Evolutionary conservation across 805 yeast species (phyloP), one percentile per base, ranked within the genome.

Genomic region (Myxozyma melibiosi): DNA sequence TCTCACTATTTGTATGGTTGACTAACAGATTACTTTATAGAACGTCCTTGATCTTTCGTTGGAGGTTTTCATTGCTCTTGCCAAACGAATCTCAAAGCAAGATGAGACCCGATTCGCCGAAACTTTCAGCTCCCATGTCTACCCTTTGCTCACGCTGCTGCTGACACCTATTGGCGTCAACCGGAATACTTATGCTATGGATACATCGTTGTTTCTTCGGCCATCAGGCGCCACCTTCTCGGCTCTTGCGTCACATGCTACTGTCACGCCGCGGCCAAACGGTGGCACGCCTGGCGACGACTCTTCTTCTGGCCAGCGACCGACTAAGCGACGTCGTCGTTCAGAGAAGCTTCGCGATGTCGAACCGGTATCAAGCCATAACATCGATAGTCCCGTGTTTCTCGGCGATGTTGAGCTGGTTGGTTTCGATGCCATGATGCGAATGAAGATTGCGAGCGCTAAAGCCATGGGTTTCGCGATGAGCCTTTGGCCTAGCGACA

Each of bases 141-240:
- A 74, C 45, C 86, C 90, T 6, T 75, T 85, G 58, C 59, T 47
- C 51, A 80, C 84, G 14, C 75, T 94, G 42, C 68, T 90, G 43
- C 85, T 89, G 85, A 92, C 98, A 0, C 99, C 99, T 2, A 87
- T 94, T 57, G 99, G 99, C 59, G 84, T 90, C 53, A 87, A 96
- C 3, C 84, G 98, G 62, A 88, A 86, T 69, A 88, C 85, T 65
- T 94, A 89, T 71, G 81, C 83, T 33, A 89, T 94, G 96, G 84
- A 88, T 63, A 76, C 87, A 0, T 74, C 78, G n/a, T 77, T 83
- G 49, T 81, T 94, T 40, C 74, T 92, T 68, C 82, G 88, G 62
- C 96, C 97, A 0, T 86, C 96, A 11, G 95, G 94, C 0, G 78
- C 65, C 50, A 70, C 77, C 8, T 66, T 66, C 25, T 46, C 63